phyloP scores from a whole-genome alignment of 2,329 filamentous ascomycete species.

The Neodidymelliopsis sp. region DNA sequence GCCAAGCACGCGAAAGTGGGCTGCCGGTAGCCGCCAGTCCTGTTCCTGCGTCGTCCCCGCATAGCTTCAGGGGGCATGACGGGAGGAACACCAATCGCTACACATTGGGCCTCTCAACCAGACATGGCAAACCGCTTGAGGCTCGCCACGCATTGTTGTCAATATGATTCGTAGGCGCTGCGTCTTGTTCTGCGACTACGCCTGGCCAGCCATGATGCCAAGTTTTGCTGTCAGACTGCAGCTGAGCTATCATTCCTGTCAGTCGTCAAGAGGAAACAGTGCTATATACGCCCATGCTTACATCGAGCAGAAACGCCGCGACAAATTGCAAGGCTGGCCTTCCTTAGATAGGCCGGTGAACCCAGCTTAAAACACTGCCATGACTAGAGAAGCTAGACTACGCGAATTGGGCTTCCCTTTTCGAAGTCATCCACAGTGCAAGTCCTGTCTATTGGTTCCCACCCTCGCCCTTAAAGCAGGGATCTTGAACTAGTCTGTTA shows the following conservation, averaged over 20 bases:
- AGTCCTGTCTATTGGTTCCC: slow-evolving; percentile 29
- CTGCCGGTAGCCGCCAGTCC: slow-evolving; percentile 28
- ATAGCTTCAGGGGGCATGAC: slow-evolving; percentile 32
- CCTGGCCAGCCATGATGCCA: too few relatives aligned
- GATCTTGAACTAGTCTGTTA: slow-evolving; percentile 34
- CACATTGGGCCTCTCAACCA: slow-evolving; percentile 17
- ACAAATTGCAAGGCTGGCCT: slow-evolving; percentile 24
- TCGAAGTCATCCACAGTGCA: slow-evolving; percentile 24
- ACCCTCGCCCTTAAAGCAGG: slow-evolving; percentile 27
- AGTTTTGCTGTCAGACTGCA: background rate
- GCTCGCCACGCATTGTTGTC: slow-evolving; percentile 16
- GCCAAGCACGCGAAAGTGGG: slow-evolving; percentile 37
- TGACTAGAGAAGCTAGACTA: slow-evolving; percentile 33
- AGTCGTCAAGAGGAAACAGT: background rate
- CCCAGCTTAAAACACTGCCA: slow-evolving; percentile 30
- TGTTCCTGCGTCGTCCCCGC: slow-evolving; percentile 37
- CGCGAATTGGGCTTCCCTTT: slow-evolving; percentile 31
- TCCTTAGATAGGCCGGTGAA: slow-evolving; percentile 29
- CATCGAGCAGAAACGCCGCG: slow-evolving; percentile 7
- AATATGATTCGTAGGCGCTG: slow-evolving; percentile 1
- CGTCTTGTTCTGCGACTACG: background rate
- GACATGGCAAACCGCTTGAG: slow-evolving; percentile 20
- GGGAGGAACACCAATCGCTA: slow-evolving; percentile 34
- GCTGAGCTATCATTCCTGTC: slow-evolving; percentile 2
- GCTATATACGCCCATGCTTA: slow-evolving; percentile 1